A percentile compares a stretch with the other conserved stretches of the same genome.
Evolutionary conservation across 352 stramenopile species (phyloP).

Genomic region (Globisporangium alternatum): DNA sequence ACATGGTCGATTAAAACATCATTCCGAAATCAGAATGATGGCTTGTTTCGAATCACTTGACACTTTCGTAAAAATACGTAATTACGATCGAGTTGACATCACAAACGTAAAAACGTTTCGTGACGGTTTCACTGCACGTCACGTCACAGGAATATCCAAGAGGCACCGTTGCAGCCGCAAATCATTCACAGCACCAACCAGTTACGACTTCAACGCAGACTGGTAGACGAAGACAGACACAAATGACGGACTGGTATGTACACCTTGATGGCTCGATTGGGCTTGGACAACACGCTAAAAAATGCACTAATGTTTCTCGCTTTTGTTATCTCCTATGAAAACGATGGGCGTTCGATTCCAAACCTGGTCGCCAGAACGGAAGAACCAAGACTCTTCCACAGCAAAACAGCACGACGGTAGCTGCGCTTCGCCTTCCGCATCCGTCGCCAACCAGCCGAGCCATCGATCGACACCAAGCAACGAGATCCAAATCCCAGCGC

Average conservation of each 20-base stretch:
- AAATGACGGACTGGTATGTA: neutral
- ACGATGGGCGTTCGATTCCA: conserved; percentile 5
- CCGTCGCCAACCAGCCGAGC: conserved; percentile 3
- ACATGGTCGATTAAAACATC: neutral
- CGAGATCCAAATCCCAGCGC: neutral
- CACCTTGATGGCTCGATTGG: conserved; percentile 10
- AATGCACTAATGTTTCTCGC: conserved; percentile 16
- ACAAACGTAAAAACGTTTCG: neutral
- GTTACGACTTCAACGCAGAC: neutral
- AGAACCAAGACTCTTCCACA: neutral
- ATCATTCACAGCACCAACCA: neutral
- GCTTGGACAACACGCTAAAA: conserved; percentile 8
- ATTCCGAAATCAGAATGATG: neutral
- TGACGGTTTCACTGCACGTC: neutral
- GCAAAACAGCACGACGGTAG: neutral
- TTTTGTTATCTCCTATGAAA: conserved; percentile 15
- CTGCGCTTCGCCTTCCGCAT: neutral
- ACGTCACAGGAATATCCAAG: neutral
- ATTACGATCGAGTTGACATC: neutral
- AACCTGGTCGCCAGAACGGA: neutral
- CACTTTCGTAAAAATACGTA: neutral
- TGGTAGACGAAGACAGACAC: neutral
- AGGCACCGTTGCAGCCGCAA: no score
- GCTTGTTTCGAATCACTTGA: neutral
- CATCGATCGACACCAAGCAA: neutral